phyloP scores from a whole-genome alignment of 306 rosid species.

The Acacia confusa region DNA sequence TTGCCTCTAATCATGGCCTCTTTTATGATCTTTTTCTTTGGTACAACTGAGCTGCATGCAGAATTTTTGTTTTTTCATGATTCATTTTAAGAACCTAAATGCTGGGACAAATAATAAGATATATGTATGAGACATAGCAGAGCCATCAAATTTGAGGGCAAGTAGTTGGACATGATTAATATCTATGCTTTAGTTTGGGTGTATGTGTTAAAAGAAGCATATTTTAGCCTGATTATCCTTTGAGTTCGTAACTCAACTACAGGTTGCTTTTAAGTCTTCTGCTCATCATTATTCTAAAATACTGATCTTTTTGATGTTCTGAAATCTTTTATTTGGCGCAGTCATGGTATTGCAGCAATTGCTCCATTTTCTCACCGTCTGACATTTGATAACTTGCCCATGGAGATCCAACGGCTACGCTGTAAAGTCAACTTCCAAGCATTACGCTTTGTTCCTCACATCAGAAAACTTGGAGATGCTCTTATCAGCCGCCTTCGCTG shows the following conservation, averaged over 20 bases:
- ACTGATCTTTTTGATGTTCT: conserved; percentile 23
- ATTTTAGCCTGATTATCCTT: background rate
- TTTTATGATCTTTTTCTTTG: background rate
- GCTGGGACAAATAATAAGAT: background rate
- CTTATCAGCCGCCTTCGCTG: conserved; percentile 73
- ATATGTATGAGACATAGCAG: background rate
- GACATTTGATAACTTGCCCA: conserved; percentile 84
- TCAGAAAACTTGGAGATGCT: conserved; percentile 82
- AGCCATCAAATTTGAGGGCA: background rate
- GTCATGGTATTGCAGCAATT: conserved; percentile 89
- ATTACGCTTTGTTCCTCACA: conserved; percentile 81
- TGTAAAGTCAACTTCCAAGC: conserved; percentile 96
- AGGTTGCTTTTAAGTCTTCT: background rate
- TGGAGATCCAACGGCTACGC: conserved; percentile 87
- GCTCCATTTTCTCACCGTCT: conserved; percentile 97
- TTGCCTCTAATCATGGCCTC: background rate
- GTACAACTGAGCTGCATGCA: background rate
- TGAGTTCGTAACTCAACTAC: background rate
- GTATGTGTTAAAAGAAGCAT: background rate
- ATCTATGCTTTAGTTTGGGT: background rate
- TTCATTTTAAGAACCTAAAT: background rate
- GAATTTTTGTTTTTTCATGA: background rate
- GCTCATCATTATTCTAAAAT: background rate
- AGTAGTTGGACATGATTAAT: background rate
- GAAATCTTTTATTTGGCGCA: conserved; percentile 40